phyloP scores from a whole-genome alignment of 306 rosid genomes.

The Vachellia pachyceras region DNA sequence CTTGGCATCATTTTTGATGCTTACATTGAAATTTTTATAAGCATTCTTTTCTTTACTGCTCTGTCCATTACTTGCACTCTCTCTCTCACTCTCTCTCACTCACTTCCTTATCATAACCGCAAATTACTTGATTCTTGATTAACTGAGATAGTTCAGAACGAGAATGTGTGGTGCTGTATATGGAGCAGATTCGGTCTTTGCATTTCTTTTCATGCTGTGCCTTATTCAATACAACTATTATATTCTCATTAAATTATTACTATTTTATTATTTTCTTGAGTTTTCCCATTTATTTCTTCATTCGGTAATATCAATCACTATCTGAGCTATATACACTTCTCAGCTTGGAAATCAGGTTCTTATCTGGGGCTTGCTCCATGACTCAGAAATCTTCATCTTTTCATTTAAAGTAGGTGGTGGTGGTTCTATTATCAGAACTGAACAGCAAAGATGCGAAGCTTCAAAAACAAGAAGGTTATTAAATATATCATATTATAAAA shows the following conservation, averaged over 20 bases:
- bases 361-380: neutral
- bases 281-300: slow-evolving; percentile 23
- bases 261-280: slow-evolving; percentile 8
- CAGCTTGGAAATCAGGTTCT: slow-evolving; percentile 1
- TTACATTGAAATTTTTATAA: slow-evolving; percentile 45
- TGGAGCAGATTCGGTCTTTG: slow-evolving; percentile 49
- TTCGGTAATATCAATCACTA: slow-evolving; percentile 22
- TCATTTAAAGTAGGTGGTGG: slow-evolving; percentile 29
- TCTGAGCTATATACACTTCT: slow-evolving; percentile 37
- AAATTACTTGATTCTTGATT: slow-evolving; percentile 36
- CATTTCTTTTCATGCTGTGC: neutral
- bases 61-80: slow-evolving; percentile 59
- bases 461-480: slow-evolving; percentile 33
- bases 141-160: slow-evolving; percentile 12
- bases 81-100: slow-evolving; percentile 39
- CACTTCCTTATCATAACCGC: slow-evolving; percentile 41
- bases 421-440: slow-evolving; percentile 37
- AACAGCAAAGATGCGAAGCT: slow-evolving; percentile 55
- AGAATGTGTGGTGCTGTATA: slow-evolving; percentile 29
- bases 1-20: slow-evolving; percentile 74
- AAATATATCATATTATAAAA: slow-evolving; percentile 37
- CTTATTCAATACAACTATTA: neutral
- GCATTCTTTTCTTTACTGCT: slow-evolving; percentile 60
- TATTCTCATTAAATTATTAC: slow-evolving; percentile 29
- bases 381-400: slow-evolving; percentile 34